Evolutionary conservation across 257 asterid species (phyloP).

Genomic region (Nicotiana tomentosiformis): DNA sequence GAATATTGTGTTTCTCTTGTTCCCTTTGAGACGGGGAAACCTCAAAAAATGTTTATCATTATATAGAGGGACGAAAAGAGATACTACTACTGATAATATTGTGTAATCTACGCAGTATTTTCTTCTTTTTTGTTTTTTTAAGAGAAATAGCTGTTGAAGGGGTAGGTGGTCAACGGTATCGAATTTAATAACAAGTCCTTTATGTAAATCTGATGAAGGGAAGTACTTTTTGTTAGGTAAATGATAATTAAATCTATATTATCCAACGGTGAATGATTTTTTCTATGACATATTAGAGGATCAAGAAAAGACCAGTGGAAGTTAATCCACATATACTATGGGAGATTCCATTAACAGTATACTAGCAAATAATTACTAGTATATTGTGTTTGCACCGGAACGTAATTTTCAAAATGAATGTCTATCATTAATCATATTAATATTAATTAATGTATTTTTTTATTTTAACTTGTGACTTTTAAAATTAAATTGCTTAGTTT

Average conservation of each 20-base stretch:
- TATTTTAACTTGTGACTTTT: not conserved
- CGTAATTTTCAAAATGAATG: not conserved
- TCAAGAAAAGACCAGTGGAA: not conserved
- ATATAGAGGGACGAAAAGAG: constrained; percentile 1
- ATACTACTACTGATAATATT: not conserved
- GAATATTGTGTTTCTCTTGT: not conserved
- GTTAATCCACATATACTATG: not conserved
- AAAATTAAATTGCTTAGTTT: not conserved
- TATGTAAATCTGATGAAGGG: not conserved
- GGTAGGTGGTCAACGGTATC: not conserved
- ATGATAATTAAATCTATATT: not conserved
- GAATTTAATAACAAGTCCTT: not conserved
- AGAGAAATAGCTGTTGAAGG: not conserved
- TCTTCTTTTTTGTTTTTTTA: not conserved
- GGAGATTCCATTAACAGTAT: not conserved
- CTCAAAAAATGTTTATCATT: not conserved
- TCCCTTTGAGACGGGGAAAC: constrained; percentile 1
- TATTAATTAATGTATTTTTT: not conserved
- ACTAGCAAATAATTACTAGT: not conserved
- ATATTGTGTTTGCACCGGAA: not conserved
- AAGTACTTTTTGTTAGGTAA: not conserved
- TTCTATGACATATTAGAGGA: not conserved
- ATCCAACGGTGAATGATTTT: not conserved
- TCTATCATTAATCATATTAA: not conserved
- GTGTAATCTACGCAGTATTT: not conserved